phyloP scores from a whole-genome alignment of 2,329 filamentous ascomycete species.

The Cercospora brassicicola region DNA sequence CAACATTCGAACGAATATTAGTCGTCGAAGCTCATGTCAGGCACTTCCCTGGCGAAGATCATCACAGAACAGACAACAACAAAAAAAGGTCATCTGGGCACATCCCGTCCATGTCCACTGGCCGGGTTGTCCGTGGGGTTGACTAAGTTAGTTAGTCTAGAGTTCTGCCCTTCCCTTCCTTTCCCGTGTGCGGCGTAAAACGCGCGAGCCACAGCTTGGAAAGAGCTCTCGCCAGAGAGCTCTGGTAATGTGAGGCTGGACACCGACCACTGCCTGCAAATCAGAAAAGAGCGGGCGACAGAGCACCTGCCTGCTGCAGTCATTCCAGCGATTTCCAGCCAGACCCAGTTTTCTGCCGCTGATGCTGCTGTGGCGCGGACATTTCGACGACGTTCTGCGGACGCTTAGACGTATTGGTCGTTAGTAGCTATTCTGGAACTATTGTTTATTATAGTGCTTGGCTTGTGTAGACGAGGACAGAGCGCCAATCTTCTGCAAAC shows the following conservation, averaged over 20 bases:
- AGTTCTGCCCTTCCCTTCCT: neutral
- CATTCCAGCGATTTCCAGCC: neutral
- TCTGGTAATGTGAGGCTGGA: conserved; percentile 11
- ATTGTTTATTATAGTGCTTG: neutral
- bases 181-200: neutral
- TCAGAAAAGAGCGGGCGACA: neutral
- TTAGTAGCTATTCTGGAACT: conserved; percentile 8
- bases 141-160: too few species aligned
- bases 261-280: neutral
- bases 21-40: conserved; percentile 8
- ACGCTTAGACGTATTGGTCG: neutral
- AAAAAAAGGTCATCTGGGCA: neutral
- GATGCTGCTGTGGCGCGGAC: conserved; percentile 9
- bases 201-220: neutral
- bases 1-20: conserved; percentile 13
- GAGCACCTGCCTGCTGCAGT: neutral
- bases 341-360: neutral
- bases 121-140: conserved; percentile 4
- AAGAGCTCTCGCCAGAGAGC: neutral
- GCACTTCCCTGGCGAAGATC: neutral
- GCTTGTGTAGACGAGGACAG: neutral
- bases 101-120: neutral
- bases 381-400: neutral
- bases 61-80: neutral
- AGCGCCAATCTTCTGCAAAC: neutral